A percentile compares a stretch with the other conserved stretches of the same genome.
These are phyloP conservation scores for Epichloe festucae DNA, from an alignment of 2,329 filamentous ascomycete species.

Conservation along the genomic window DNA sequence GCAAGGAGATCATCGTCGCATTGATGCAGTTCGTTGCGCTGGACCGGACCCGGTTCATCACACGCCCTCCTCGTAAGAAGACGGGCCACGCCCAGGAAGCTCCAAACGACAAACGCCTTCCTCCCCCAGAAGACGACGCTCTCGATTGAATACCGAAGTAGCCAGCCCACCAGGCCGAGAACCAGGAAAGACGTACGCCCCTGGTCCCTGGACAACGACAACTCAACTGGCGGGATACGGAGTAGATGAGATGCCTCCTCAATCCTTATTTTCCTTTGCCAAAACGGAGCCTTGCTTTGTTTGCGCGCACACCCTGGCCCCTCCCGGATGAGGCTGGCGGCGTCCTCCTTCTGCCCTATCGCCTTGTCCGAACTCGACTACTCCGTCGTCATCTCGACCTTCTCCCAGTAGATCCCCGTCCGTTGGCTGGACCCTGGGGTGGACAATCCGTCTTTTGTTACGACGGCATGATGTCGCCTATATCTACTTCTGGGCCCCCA, in stretches of 20 bases:
- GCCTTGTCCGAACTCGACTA: conserved; percentile 3
- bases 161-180: conserved; percentile 5
- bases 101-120: neutral
- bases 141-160: conserved; percentile 7
- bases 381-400: neutral
- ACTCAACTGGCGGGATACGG: neutral
- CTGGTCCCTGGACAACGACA: neutral
- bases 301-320: conserved; percentile 1
- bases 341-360: conserved; percentile 4
- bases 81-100: neutral
- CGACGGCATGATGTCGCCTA: conserved; percentile 4
- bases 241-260: neutral
- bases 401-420: conserved; percentile 8
- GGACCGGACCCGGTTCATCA: neutral
- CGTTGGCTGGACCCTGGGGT: conserved; percentile 3
- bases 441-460: neutral
- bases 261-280: neutral
- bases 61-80: neutral
- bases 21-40: neutral
- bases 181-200: conserved; percentile 1
- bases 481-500: conserved; percentile 10
- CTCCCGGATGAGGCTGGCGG: conserved; percentile 10
- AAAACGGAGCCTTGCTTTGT: neutral
- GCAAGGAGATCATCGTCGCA: neutral
- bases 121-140: neutral